Base-by-base conservation (phyloP, 1,139 yeast species). In the Magnusiomyces fungicola region DNA sequence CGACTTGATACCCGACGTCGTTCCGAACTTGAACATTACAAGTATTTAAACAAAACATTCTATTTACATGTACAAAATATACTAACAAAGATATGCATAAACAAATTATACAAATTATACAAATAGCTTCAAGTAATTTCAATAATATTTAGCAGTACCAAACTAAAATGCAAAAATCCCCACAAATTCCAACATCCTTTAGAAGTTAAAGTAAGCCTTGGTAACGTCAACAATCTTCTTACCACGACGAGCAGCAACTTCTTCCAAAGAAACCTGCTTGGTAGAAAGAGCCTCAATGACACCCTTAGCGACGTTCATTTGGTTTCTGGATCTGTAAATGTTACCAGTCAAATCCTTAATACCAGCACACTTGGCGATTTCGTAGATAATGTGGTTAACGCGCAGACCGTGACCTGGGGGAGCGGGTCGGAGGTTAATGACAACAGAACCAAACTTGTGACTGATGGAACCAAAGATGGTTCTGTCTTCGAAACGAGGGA, bases 241-340 rank as follows among this genome's bases (percentile, higher is more conserved):
- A 55, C 99, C 99, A 71, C 99, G 80, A 58, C 84, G 86, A 49
- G 82, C 76, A 22, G 97, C 97, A 66, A 92, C 77, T 61, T 89
- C 96, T 60, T 87, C 95, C 59, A 88, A 76, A 14, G 94, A 75
- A 57, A 80, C 79, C 69, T 90, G 97, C 60, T 80, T 79, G 50
- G 72, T 67, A 44, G 82, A 73, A 57, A 94, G 76, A 1, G 97
- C 97, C 65, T 88, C 95, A 52, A 90, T 75, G 50, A 90, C 80
- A 43, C 94, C 95, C 97, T 90, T 89, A 51, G 90, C 87, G 47
- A 90, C 95, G 68, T 90, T 89, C 94, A 92, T 87, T 45, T 86
- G 85, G 70, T 92, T 92, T 73, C 97, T 79, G 33, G 96, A 86
- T 63, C 90, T 83, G 72, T 85, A 87, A 47, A 92, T 83, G 65